Evolutionary conservation across 768 basidiomycete species (phyloP).

Genomic region (Galerina marginata): DNA sequence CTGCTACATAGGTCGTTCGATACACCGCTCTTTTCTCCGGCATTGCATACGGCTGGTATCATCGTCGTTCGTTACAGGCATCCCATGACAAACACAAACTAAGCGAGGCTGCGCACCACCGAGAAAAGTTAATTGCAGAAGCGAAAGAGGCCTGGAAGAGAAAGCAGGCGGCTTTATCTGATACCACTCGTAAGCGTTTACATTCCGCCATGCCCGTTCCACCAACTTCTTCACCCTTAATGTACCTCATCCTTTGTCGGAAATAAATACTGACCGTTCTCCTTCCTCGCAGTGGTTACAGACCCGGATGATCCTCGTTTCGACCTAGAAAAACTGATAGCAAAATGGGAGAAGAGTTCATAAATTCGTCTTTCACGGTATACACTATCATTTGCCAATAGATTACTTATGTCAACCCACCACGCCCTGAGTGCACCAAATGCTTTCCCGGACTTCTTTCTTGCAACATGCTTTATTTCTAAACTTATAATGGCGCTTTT

Average conservation of each 20-base stretch:
- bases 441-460: no score
- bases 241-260: neutral
- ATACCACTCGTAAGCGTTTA: slow-evolving; percentile 55
- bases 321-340: slow-evolving; percentile 90
- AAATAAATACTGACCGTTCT: slow-evolving; percentile 12
- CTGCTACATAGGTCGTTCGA: slow-evolving; percentile 76
- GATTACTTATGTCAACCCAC: slow-evolving; percentile 18
- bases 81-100: slow-evolving; percentile 79
- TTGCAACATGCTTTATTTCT: no score
- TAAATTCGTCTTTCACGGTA: slow-evolving; percentile 38
- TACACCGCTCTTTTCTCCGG: slow-evolving; percentile 91
- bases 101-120: slow-evolving; percentile 71
- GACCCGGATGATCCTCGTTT: slow-evolving; percentile 96
- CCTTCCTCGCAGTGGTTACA: slow-evolving; percentile 68
- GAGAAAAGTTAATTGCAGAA: slow-evolving; percentile 79
- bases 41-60: slow-evolving; percentile 89
- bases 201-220: slow-evolving; percentile 20
- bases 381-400: slow-evolving; percentile 27
- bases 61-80: slow-evolving; percentile 88
- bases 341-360: slow-evolving; percentile 75
- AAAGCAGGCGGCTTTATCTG: slow-evolving; percentile 63
- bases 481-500: no score
- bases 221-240: neutral
- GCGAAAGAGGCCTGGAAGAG: slow-evolving; percentile 92
- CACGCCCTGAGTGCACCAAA: neutral